Evolutionary conservation across 176 grass and related monocot genomes (phyloP).

Genomic region (Alopecurus myosuroides): DNA sequence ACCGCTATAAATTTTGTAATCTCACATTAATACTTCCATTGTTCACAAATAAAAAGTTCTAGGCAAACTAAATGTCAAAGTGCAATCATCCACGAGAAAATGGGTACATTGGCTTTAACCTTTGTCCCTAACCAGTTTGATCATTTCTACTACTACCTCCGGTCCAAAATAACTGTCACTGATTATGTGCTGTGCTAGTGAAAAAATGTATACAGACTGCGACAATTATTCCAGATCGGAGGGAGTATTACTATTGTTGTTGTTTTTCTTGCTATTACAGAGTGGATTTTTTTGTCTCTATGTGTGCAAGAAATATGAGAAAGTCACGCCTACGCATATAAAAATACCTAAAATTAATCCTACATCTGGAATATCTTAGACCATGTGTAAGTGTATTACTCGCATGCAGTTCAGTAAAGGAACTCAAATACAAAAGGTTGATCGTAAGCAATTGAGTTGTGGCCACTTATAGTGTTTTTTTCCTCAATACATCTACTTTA

Average conservation of each 20-base stretch:
- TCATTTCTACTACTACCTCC: too few relatives aligned
- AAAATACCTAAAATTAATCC: background rate
- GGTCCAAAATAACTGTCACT: too few relatives aligned
- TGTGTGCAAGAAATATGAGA: background rate
- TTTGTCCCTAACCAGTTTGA: background rate
- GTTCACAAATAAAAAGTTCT: background rate
- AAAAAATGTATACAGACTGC: too few relatives aligned
- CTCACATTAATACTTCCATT: background rate
- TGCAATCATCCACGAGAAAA: background rate
- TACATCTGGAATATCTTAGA: background rate
- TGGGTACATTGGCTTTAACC: background rate
- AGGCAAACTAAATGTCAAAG: background rate
- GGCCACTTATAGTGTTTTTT: too few relatives aligned
- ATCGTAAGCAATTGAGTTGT: too few relatives aligned
- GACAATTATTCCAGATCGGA: too few relatives aligned
- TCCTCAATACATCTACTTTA: too few relatives aligned
- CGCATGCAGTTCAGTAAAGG: too few relatives aligned
- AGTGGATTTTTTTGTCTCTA: slow-evolving; percentile 25
- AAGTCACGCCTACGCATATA: background rate
- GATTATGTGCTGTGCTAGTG: too few relatives aligned
- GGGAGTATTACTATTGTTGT: too few relatives aligned
- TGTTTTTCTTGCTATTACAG: background rate
- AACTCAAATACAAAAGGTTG: too few relatives aligned
- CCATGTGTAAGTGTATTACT: background rate
- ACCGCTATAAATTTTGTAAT: background rate